phyloP scores from a whole-genome alignment of 2,329 filamentous ascomycete genomes.

The Penicillium expansum region DNA sequence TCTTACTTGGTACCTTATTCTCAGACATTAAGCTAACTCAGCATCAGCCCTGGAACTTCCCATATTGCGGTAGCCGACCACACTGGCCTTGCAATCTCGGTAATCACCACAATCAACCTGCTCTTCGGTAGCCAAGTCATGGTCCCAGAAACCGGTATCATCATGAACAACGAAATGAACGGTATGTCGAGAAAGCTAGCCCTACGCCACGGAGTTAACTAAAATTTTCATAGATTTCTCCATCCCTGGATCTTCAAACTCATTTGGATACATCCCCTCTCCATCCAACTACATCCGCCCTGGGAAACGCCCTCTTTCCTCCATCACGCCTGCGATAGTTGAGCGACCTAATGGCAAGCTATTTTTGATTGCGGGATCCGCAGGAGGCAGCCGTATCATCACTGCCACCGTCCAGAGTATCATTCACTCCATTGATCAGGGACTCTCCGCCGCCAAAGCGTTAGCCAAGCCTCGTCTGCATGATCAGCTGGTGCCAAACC shows the following conservation, averaged over 20 bases:
- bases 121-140: conserved; percentile 78
- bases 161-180: conserved; percentile 66
- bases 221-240: conserved; percentile 70
- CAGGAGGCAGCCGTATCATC: conserved; percentile 80
- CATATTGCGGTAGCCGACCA: conserved; percentile 64
- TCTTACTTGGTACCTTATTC: neutral
- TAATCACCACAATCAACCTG: conserved; percentile 85
- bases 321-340: conserved; percentile 75
- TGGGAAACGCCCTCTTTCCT: conserved; percentile 77
- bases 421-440: conserved; percentile 68
- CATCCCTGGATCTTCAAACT: conserved; percentile 72
- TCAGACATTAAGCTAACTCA: neutral
- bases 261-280: conserved; percentile 80
- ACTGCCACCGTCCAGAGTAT: conserved; percentile 73
- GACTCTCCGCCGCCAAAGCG: conserved; percentile 59
- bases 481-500: conserved; percentile 76
- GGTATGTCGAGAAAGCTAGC: conserved; percentile 44
- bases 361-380: conserved; percentile 69
- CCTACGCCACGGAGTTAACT: neutral
- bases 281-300: conserved; percentile 78
- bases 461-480: conserved; percentile 69
- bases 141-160: conserved; percentile 77
- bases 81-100: conserved; percentile 70
- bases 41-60: conserved; percentile 49
- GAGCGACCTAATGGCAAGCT: conserved; percentile 64